Percentiles rank a stretch among this genome's conserved stretches.
Evolutionary conservation across 352 stramenopile species (phyloP).

Genomic region (Phytophthora uliginosa): DNA sequence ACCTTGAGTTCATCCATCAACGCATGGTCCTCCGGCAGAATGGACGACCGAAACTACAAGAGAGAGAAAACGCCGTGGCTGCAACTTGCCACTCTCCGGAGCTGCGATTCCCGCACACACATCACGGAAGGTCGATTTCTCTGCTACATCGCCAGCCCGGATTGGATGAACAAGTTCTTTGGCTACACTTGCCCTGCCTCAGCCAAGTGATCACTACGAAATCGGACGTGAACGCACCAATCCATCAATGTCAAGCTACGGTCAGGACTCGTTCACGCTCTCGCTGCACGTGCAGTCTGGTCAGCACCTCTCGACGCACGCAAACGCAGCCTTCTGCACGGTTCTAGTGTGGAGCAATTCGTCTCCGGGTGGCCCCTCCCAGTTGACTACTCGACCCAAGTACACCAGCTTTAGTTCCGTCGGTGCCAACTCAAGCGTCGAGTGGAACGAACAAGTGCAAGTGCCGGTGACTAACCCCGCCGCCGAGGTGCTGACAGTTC

Average conservation of each 20-base stretch:
- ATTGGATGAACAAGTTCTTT: slow-evolving; percentile 17
- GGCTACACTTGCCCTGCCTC: slow-evolving; percentile 26
- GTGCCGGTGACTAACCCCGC: slow-evolving; percentile 9
- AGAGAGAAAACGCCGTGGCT: background rate
- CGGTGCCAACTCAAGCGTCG: background rate
- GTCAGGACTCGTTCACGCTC: slow-evolving; percentile 21
- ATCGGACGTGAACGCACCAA: background rate
- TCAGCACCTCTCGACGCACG: slow-evolving; percentile 14
- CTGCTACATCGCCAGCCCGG: background rate
- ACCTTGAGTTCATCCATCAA: background rate
- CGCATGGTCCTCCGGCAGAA: slow-evolving; percentile 1
- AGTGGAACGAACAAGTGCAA: slow-evolving; percentile 36
- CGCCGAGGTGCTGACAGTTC: slow-evolving; percentile 28
- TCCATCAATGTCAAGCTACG: slow-evolving; percentile 15
- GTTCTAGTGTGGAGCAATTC: slow-evolving; percentile 28
- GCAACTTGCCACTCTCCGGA: slow-evolving; percentile 7
- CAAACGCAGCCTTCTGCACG: slow-evolving; percentile 25
- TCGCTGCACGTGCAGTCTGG: slow-evolving; percentile 19
- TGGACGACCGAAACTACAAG: background rate
- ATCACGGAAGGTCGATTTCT: background rate
- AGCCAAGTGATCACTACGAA: slow-evolving; percentile 14
- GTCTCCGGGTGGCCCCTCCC: background rate
- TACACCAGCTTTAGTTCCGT: slow-evolving; percentile 21
- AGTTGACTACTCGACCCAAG: slow-evolving; percentile 19
- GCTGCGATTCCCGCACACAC: slow-evolving; percentile 12